Percentiles rank a stretch among this genome's conserved stretches.
phyloP scores from a whole-genome alignment of 2,329 filamentous ascomycete genomes.

The Verticillium nonalfalfae region DNA sequence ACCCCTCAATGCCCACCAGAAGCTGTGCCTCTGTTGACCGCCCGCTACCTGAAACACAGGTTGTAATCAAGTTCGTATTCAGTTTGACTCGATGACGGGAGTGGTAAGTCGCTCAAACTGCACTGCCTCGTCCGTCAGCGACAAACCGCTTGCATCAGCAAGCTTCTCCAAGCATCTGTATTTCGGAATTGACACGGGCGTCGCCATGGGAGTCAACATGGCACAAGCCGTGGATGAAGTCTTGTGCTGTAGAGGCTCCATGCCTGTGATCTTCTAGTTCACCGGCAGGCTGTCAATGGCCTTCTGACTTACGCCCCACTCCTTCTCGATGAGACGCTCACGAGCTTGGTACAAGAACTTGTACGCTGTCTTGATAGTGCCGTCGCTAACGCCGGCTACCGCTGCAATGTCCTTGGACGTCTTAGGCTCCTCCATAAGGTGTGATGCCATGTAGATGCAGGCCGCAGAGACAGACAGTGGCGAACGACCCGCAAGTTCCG shows the following conservation, averaged over 20 bases:
- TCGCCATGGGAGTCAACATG: background rate
- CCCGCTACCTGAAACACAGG: background rate
- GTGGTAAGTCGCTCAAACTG: background rate
- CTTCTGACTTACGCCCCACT: constrained; percentile 67
- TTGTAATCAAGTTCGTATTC: background rate
- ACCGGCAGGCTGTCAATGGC: constrained; percentile 65
- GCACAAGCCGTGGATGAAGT: background rate
- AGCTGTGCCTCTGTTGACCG: background rate
- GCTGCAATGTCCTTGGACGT: constrained; percentile 79
- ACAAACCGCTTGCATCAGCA: background rate
- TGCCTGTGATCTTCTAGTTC: constrained; percentile 9
- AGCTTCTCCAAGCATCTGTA: background rate
- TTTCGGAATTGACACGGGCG: background rate
- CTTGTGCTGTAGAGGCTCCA: background rate
- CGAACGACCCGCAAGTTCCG: constrained; percentile 83
- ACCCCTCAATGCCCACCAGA: background rate
- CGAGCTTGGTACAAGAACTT: constrained; percentile 74
- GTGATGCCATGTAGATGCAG: constrained; percentile 93
- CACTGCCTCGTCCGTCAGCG: background rate
- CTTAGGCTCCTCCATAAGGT: constrained; percentile 74
- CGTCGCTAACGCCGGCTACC: constrained; percentile 87
- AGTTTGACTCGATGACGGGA: background rate
- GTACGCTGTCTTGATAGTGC: constrained; percentile 94
- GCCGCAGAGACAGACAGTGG: constrained; percentile 90
- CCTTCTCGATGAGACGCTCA: constrained; percentile 66